Percentiles rank a stretch among this genome's conserved stretches.
Evolutionary conservation across 1,284 basidiomycete species (phyloP).

Genomic region (Malassezia brasiliensis): DNA sequence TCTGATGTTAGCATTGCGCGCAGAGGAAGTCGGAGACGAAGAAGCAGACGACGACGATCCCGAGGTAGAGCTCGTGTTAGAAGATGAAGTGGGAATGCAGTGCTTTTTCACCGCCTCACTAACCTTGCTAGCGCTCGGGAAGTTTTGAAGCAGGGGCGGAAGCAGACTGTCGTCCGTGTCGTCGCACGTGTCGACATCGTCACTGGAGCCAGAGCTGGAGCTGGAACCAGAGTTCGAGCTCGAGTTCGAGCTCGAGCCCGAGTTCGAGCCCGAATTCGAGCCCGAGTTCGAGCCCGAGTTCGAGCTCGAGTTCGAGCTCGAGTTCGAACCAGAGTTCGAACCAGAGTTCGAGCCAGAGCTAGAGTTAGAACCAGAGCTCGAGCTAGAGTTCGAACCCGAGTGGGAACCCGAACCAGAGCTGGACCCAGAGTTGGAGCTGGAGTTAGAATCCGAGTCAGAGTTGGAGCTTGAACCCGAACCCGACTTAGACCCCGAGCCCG

Average conservation of each 20-base stretch:
- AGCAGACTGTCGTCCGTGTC: constrained; percentile 8
- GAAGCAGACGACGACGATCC: constrained; percentile 2
- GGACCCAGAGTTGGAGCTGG: constrained; percentile 7
- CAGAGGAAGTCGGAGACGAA: constrained; percentile 3
- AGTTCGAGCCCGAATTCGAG: constrained; percentile 2
- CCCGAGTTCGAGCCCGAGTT: constrained; percentile 3
- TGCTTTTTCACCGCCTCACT: constrained; percentile 9
- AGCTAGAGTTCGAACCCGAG: neutral
- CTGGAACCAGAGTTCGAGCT: constrained; percentile 5
- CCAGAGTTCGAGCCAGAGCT: constrained; percentile 6
- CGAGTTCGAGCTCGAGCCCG: constrained; percentile 1
- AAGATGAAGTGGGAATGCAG: constrained; percentile 14
- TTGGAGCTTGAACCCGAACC: neutral
- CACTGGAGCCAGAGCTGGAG: neutral
- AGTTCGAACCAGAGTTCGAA: constrained; percentile 1
- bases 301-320: constrained; percentile 3
- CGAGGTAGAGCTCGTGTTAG: constrained; percentile 5
- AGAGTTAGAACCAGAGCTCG: constrained; percentile 5
- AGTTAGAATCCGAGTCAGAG: constrained; percentile 10
- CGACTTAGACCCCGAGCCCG: constrained; percentile 1
- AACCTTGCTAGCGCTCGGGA: constrained; percentile 13
- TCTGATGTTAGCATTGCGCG: constrained; percentile 9
- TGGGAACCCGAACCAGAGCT: constrained; percentile 3
- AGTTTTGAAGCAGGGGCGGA: constrained; percentile 15
- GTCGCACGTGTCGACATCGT: constrained; percentile 9